A percentile compares a stretch with the other conserved stretches of the same genome.
These are phyloP conservation scores for Pseudogymnoascus sp. DNA, from an alignment of 2,329 filamentous ascomycete genomes.

Conservation along the genomic window DNA sequence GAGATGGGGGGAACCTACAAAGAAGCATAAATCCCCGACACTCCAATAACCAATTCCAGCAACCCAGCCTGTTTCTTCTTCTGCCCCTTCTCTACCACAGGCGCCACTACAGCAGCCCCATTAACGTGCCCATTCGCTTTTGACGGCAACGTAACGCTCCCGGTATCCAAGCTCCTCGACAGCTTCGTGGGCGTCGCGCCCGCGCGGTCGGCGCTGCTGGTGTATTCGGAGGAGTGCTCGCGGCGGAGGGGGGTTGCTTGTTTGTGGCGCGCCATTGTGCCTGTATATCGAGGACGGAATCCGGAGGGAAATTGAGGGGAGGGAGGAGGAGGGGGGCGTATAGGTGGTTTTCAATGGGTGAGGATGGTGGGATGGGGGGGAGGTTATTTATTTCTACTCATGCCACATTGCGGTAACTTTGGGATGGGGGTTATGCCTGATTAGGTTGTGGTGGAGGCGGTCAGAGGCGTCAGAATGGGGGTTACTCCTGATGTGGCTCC, in stretches of 20 bases:
- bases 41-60: conserved; percentile 71
- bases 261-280: conserved; percentile 61
- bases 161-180: conserved; percentile 22
- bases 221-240: conserved; percentile 58
- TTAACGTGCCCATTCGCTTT: conserved; percentile 17
- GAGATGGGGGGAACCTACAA: conserved; percentile 54
- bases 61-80: conserved; percentile 48
- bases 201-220: conserved; percentile 37
- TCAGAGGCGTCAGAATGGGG: background rate
- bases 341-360: background rate
- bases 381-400: conserved; percentile 6
- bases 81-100: conserved; percentile 25
- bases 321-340: background rate
- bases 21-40: conserved; percentile 92
- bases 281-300: background rate
- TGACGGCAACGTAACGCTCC: conserved; percentile 17
- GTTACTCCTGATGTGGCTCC: background rate
- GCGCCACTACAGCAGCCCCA: conserved; percentile 20
- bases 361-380: background rate
- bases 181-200: conserved; percentile 27
- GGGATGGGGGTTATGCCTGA: background rate
- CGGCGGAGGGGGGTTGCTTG: conserved; percentile 56
- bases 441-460: background rate
- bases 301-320: background rate
- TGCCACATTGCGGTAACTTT: conserved; percentile 7